These are phyloP conservation scores for Meripilus lineatus DNA, from an alignment of 1,284 basidiomycete genomes.

Conservation along the genomic window DNA sequence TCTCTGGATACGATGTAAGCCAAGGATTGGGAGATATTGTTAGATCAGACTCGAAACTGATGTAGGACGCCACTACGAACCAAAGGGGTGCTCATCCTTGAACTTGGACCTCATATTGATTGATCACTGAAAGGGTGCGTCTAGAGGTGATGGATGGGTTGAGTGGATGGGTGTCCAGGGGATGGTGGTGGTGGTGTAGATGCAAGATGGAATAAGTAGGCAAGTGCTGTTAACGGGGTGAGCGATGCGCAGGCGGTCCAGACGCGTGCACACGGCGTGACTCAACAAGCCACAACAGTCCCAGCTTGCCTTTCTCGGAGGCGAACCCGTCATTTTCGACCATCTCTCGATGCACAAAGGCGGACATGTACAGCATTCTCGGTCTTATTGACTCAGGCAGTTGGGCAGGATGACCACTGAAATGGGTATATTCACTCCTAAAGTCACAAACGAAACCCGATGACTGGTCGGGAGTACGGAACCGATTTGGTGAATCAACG, in stretches of 20 bases:
- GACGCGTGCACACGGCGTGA: conserved; percentile 25
- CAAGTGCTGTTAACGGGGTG: conserved; percentile 21
- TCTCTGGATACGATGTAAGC: conserved; percentile 48
- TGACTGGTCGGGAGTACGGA: no score
- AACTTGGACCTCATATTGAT: conserved; percentile 92
- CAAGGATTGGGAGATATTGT: conserved; percentile 16
- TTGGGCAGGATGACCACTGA: no score
- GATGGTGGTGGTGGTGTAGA: conserved; percentile 14
- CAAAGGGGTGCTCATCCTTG: conserved; percentile 99
- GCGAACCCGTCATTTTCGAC: no score
- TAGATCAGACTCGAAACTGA: conserved; percentile 1
- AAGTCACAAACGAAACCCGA: no score
- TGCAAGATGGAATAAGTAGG: conserved; percentile 18
- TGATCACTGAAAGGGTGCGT: conserved; percentile 1
- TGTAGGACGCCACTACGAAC: conserved; percentile 46
- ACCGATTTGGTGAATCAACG: no score
- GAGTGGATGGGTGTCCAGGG: background rate
- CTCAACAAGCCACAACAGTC: conserved; percentile 30
- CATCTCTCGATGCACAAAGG: conserved; percentile 10
- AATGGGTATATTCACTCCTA: no score
- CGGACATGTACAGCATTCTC: no score
- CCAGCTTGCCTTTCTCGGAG: conserved; percentile 23
- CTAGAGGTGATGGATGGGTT: conserved; percentile 11
- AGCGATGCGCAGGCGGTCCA: conserved; percentile 23
- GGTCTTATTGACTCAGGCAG: no score